Evolutionary conservation across 305 asterid species (phyloP).

Genomic region (Caryopteris hybrid): DNA sequence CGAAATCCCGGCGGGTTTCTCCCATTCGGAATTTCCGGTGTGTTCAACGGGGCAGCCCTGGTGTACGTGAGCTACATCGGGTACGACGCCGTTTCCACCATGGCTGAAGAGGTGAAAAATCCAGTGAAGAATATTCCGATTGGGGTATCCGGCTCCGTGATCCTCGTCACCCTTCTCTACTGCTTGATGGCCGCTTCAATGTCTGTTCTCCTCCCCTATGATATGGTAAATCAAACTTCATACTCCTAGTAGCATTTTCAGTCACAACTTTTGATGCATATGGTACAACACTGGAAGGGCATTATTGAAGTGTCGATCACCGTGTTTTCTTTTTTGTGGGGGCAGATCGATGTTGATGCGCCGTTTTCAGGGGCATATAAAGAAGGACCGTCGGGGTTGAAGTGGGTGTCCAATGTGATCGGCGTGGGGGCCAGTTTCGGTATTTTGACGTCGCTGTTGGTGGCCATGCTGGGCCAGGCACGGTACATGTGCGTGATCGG

Average conservation of each 20-base stretch:
- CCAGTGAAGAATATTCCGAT: slow-evolving; percentile 85
- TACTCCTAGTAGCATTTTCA: background rate
- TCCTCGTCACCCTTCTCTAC: slow-evolving; percentile 72
- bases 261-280: background rate
- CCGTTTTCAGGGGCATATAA: slow-evolving; percentile 85
- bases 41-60: slow-evolving; percentile 77
- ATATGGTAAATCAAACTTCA: slow-evolving; percentile 34
- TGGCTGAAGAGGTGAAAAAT: slow-evolving; percentile 86
- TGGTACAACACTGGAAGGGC: slow-evolving; percentile 1
- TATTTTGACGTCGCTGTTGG: slow-evolving; percentile 79
- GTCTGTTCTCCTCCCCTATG: slow-evolving; percentile 88
- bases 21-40: slow-evolving; percentile 75
- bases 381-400: slow-evolving; percentile 45
- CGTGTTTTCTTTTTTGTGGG: background rate
- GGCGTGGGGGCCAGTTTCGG: slow-evolving; percentile 96
- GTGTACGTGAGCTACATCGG: slow-evolving; percentile 92
- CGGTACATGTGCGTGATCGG: slow-evolving; percentile 98
- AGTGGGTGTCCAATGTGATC: slow-evolving; percentile 89
- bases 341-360: slow-evolving; percentile 71
- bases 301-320: background rate
- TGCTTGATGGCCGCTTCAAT: slow-evolving; percentile 88
- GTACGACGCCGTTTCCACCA: slow-evolving; percentile 90
- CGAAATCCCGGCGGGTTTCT: slow-evolving; percentile 55
- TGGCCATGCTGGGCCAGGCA: slow-evolving; percentile 93
- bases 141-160: slow-evolving; percentile 88